A percentile compares a stretch with the other conserved stretches of the same genome.
phyloP scores from a whole-genome alignment of 2,329 filamentous ascomycete genomes.

The Cylindrodendrum hubeiense region DNA sequence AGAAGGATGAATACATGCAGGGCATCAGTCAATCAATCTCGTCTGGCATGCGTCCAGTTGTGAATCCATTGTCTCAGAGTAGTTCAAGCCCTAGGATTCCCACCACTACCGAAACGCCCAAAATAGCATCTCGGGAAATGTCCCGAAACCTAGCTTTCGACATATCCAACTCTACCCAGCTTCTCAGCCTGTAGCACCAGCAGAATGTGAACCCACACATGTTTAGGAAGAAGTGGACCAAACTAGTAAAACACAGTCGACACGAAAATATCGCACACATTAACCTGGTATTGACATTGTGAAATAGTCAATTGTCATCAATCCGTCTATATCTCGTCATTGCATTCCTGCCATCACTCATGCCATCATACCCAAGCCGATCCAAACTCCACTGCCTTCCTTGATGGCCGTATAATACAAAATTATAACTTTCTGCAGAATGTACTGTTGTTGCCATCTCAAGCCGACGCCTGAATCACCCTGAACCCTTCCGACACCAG shows the following conservation, averaged over 20 bases:
- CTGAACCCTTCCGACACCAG: conserved; percentile 81
- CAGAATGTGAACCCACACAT: not conserved
- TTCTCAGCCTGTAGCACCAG: too few relatives aligned
- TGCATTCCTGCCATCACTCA: conserved; percentile 38
- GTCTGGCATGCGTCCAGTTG: not conserved
- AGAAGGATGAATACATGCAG: not conserved
- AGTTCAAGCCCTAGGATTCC: not conserved
- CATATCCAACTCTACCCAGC: too few relatives aligned
- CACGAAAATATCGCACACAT: conserved; percentile 4
- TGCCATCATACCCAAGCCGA: conserved; percentile 37
- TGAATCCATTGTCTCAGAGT: not conserved
- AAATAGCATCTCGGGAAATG: not conserved
- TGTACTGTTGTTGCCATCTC: conserved; percentile 28
- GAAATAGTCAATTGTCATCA: conserved; percentile 21
- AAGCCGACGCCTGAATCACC: conserved; percentile 74
- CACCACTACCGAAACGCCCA: not conserved
- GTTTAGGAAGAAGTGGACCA: not conserved
- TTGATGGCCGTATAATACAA: conserved; percentile 19
- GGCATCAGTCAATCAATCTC: not conserved
- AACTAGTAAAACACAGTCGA: not conserved
- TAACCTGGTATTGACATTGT: conserved; percentile 37
- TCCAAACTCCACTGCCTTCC: conserved; percentile 34
- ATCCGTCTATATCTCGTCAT: conserved; percentile 39
- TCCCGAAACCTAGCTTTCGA: too few relatives aligned
- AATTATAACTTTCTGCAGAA: conserved; percentile 11